Evolutionary conservation across 108 stramenopile genomes (phyloP).

Genomic region (Pseudonitzschia multiseries): DNA sequence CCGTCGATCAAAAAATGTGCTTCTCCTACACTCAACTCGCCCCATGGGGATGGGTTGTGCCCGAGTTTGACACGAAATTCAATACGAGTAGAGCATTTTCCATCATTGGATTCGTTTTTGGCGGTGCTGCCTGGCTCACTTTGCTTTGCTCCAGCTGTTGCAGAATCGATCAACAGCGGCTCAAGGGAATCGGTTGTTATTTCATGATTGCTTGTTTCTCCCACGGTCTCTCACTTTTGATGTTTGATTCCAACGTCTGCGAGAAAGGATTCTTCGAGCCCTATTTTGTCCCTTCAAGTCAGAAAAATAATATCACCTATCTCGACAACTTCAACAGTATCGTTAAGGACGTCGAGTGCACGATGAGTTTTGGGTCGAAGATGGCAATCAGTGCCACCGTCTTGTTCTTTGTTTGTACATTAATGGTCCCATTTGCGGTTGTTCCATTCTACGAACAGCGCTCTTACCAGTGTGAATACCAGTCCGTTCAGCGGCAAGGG

Average conservation of each 20-base stretch:
- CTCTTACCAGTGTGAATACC: not conserved
- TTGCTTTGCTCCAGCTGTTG: not conserved
- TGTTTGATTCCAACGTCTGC: slow-evolving; percentile 11
- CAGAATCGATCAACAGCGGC: not conserved
- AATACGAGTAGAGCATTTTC: not conserved
- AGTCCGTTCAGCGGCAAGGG: not conserved
- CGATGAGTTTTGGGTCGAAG: not conserved
- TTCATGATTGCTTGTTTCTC: slow-evolving; percentile 1
- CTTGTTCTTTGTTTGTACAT: not conserved
- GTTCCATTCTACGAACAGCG: slow-evolving; percentile 7
- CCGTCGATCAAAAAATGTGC: slow-evolving; percentile 3
- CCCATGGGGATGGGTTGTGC: not conserved
- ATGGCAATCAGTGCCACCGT: slow-evolving; percentile 13
- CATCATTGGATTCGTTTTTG: slow-evolving; percentile 9
- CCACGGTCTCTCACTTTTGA: slow-evolving; percentile 1
- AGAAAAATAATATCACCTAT: not conserved
- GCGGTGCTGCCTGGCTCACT: slow-evolving; percentile 1
- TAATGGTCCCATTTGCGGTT: slow-evolving; percentile 11
- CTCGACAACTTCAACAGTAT: not conserved
- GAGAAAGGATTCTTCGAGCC: slow-evolving; percentile 6
- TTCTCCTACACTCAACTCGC: slow-evolving; percentile 7
- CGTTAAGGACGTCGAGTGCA: not conserved
- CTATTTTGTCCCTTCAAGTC: not conserved
- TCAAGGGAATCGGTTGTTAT: slow-evolving; percentile 7
- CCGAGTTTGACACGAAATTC: slow-evolving; percentile 3